These are phyloP conservation scores for Kockiozyma suomiensis DNA, from an alignment of 805 yeast species.

Conservation along the genomic window DNA sequence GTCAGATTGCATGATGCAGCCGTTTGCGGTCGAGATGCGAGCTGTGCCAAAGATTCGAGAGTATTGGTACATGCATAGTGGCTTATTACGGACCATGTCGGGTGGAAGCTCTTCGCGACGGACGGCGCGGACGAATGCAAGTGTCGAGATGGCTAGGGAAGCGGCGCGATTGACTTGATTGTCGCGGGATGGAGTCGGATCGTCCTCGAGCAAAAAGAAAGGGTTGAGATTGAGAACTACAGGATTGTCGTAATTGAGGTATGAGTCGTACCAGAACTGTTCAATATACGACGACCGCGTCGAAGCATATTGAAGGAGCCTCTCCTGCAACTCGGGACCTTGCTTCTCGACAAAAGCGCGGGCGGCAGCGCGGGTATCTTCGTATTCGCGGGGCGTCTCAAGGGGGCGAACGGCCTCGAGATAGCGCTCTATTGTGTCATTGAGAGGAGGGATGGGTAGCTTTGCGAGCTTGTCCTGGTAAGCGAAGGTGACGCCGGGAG, in stretches of 20 bases:
- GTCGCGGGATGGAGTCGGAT: constrained; percentile 67
- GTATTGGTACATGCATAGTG: constrained; percentile 91
- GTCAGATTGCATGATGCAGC: constrained; percentile 86
- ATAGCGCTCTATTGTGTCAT: constrained; percentile 67
- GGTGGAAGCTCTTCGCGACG: constrained; percentile 73
- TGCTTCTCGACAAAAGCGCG: constrained; percentile 55
- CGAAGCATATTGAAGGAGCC: constrained; percentile 62
- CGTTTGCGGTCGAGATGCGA: constrained; percentile 77
- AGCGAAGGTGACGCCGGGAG: constrained; percentile 52
- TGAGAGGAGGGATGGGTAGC: constrained; percentile 79
- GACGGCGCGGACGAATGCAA: constrained; percentile 78
- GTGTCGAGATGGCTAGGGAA: constrained; percentile 70
- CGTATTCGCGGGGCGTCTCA: constrained; percentile 75
- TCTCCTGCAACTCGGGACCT: constrained; percentile 63
- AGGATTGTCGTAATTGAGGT: constrained; percentile 73
- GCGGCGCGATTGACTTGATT: constrained; percentile 81
- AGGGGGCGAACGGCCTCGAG: constrained; percentile 71
- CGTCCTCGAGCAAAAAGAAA: constrained; percentile 86
- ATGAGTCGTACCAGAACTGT: constrained; percentile 93
- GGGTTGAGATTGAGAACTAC: constrained; percentile 93
- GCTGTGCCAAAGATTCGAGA: constrained; percentile 83
- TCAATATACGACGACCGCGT: constrained; percentile 80
- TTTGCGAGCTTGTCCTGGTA: constrained; percentile 61
- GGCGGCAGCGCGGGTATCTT: constrained; percentile 61
- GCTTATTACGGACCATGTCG: constrained; percentile 65